Evolutionary conservation across 768 basidiomycete genomes (phyloP), one percentile per base, ranked within the genome.

Genomic region (Cytidiella melzeri): DNA sequence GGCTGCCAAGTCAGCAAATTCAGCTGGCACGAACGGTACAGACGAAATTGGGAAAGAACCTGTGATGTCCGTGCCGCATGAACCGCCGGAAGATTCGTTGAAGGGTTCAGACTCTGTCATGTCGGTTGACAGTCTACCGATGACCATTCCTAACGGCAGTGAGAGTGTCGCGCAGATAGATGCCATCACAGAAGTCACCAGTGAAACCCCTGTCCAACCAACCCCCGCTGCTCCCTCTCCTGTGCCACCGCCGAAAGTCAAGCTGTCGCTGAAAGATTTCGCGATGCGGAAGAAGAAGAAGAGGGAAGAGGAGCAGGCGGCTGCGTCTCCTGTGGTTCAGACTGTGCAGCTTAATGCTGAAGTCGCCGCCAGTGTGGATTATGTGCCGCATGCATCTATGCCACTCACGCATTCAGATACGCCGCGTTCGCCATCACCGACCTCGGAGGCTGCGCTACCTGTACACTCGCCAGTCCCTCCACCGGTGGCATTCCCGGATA

Each of bases 241-340:
- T 0, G 66, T 63, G 11, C 65, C 67, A 5, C 64, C 64, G 11
- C 47, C 57, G 42, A 79, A 81, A 39, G 79, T 80, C 54, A 73
- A 73, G 51, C 56, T 81, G 63, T 77, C 80, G 0, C 60, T 83
- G 42, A 76, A 75, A 55, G 80, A 83, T 52, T 83, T 80, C 55
- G 76, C 73, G 25, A 48, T 75, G 25, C 64, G 81, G 48, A 80
- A 73, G 70, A 75, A 73, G 69, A 75, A 73, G 61, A 69, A 73
- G 55, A 67, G 71, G 46, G 75, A 77, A 54, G 73, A 76, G 55
- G 69, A 71, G 48, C 64, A 67, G 49, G 55, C 58, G 23, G 23
- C 48, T 2, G 23, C 42, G n/a, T 64, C 67, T 3, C 62, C 69
- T 19, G 46, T 54, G 4, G 56, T 43, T 7, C 1, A 41, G 1